Percentiles rank a stretch among this genome's conserved stretches.
phyloP scores from a whole-genome alignment of 2,329 filamentous ascomycete species.

The Sclerotinia nivalis region DNA sequence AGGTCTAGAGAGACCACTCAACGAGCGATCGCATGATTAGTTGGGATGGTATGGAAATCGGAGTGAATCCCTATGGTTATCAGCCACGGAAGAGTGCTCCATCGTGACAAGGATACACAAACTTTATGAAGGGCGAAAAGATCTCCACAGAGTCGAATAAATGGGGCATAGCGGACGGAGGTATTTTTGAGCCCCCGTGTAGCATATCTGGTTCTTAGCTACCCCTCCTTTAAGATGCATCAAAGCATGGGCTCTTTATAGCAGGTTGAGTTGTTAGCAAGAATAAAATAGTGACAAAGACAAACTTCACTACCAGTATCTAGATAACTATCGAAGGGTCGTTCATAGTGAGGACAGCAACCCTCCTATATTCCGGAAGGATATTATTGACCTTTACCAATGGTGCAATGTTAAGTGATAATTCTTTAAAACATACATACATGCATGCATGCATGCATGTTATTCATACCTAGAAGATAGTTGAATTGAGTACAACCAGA shows the following conservation, averaged over 20 bases:
- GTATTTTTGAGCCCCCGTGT: background rate
- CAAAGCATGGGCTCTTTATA: background rate
- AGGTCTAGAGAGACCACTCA: background rate
- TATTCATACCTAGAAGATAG: background rate
- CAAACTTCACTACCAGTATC: background rate
- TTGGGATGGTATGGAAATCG: constrained; percentile 6
- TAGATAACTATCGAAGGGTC: background rate
- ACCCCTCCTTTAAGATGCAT: background rate
- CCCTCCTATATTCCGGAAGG: background rate
- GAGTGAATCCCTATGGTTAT: constrained; percentile 5
- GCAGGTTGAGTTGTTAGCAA: background rate
- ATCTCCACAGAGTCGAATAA: background rate
- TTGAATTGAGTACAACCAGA: background rate
- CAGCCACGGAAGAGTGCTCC: background rate
- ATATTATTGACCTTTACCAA: background rate
- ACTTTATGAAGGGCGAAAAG: background rate
- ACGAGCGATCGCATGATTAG: constrained; percentile 6
- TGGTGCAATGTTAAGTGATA: too few species aligned
- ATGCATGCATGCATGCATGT: too few species aligned
- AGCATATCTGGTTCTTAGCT: background rate
- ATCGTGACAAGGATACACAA: constrained; percentile 3
- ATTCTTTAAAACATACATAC: too few species aligned
- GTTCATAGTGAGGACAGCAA: background rate
- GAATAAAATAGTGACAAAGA: background rate
- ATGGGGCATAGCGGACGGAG: background rate